Percentiles rank a stretch among this genome's conserved stretches.
Conservation (phyloP, 2,329 filamentous ascomycete species). For the Fusarium sp. region DNA sequence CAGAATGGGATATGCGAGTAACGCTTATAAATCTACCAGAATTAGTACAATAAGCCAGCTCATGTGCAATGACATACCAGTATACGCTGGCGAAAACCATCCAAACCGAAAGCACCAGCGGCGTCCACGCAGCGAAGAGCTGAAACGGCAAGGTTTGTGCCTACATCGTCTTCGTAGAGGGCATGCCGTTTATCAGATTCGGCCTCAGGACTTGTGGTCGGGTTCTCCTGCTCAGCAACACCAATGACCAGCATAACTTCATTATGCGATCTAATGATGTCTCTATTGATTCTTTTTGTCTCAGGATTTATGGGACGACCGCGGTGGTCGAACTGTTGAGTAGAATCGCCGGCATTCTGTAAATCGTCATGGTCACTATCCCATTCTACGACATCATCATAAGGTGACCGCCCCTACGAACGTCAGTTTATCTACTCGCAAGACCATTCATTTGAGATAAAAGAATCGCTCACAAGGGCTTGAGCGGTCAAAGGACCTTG, state of each 20-base stretch:
- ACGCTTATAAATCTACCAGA: constrained; percentile 61
- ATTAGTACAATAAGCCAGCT: constrained; percentile 18
- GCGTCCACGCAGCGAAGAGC: constrained; percentile 52
- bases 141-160: constrained; percentile 54
- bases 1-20: constrained; percentile 63
- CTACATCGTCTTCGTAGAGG: constrained; percentile 61
- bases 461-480: constrained; percentile 60
- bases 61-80: constrained; percentile 53
- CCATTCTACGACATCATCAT: constrained; percentile 67
- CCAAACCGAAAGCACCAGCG: constrained; percentile 63
- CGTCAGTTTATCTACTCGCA: constrained; percentile 5
- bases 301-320: constrained; percentile 67
- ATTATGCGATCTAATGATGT: constrained; percentile 70
- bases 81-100: constrained; percentile 66
- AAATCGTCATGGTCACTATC: constrained; percentile 50
- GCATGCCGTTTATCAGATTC: constrained; percentile 59
- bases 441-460: neutral
- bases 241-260: constrained; percentile 73
- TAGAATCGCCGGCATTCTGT: constrained; percentile 41
- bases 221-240: constrained; percentile 68
- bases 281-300: constrained; percentile 66
- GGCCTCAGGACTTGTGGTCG: constrained; percentile 53
- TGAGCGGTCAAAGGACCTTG: constrained; percentile 67
- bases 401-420: constrained; percentile 67
- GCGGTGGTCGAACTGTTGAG: constrained; percentile 65